phyloP scores from a whole-genome alignment of 441 rosid species.

The Gossypium davidsonii region DNA sequence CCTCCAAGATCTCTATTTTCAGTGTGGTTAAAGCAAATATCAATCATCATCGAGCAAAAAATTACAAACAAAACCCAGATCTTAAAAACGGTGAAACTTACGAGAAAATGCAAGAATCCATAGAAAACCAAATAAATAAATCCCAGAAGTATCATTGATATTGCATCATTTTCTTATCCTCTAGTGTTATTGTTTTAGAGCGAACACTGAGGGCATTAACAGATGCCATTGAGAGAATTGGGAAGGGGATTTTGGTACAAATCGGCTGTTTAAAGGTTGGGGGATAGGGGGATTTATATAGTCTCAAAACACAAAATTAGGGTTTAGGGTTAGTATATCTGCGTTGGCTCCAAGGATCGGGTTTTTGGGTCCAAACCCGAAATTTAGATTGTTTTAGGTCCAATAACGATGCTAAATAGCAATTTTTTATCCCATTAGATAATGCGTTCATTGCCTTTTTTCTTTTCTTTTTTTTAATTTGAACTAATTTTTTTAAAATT shows the following conservation, averaged over 20 bases:
- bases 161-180: constrained; percentile 3
- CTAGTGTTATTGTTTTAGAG: neutral
- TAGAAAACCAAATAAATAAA: neutral
- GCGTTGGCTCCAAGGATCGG: neutral
- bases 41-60: constrained; percentile 12
- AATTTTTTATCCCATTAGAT: too few species aligned
- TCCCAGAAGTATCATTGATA: constrained; percentile 5
- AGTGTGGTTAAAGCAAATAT: constrained; percentile 15
- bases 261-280: neutral
- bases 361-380: neutral
- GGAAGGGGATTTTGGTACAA: neutral
- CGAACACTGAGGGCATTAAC: constrained; percentile 16
- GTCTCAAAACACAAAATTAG: neutral
- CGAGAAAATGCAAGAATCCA: constrained; percentile 9
- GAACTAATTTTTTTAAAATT: too few species aligned
- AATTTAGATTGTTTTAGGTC: too few species aligned
- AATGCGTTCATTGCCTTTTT: too few species aligned
- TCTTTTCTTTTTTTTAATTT: too few species aligned
- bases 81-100: neutral
- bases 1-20: neutral
- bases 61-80: neutral
- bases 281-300: neutral
- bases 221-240: constrained; percentile 3
- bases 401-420: too few species aligned
- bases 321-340: neutral